Evolutionary conservation across 1,139 yeast genomes (phyloP), one percentile per base, ranked within the genome.

Genomic region (Yamadazyma triangularis): DNA sequence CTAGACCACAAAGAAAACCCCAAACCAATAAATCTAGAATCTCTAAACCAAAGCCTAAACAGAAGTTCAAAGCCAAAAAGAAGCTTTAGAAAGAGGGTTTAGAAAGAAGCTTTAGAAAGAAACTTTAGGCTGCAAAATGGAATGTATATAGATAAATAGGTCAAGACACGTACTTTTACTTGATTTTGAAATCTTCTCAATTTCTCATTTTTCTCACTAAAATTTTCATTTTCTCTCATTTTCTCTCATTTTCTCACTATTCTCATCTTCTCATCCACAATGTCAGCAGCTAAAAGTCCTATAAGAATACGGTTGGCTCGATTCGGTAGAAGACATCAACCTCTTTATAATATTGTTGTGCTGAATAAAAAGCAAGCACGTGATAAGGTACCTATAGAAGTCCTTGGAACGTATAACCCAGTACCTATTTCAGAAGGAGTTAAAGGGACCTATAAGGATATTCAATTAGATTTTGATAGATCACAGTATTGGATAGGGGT

Each of bases 401-500:
- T 91, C 8, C 63, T 91, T 42, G 99, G 99, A 23, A 88, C 96
- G 1, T 91, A 87, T 54, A 79, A 88, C 54, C 96, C 99, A 14
- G 66, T 76, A 16, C 85, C 97, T 5, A 69, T 73, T 33, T 85
- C 94, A 13, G 79, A 78, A 43, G 66, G 63, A 41, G 67, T 63
- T 14, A 40, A 44, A 24, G 77, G 79, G n/a, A 59, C 64, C 26
- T 70, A 73, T 33, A 91, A 91, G 54, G 88, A 88, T 45, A 75
- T 91, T 24, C 74, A 78, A 44, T 65, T 91, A 28, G 97, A 91
- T 54, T 87, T 91, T 52, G 79, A 79, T 42, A 77, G 96, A 45
- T 78, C 96, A n/a, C 87, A 87, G 57, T 93, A 91, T 60, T 91
- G 99, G 99, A 64, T 91, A 27, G 96, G 96, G 50, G 95, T 87